Base-by-base conservation (phyloP, 148 eudicot species). In the Polygonum maritimum region DNA sequence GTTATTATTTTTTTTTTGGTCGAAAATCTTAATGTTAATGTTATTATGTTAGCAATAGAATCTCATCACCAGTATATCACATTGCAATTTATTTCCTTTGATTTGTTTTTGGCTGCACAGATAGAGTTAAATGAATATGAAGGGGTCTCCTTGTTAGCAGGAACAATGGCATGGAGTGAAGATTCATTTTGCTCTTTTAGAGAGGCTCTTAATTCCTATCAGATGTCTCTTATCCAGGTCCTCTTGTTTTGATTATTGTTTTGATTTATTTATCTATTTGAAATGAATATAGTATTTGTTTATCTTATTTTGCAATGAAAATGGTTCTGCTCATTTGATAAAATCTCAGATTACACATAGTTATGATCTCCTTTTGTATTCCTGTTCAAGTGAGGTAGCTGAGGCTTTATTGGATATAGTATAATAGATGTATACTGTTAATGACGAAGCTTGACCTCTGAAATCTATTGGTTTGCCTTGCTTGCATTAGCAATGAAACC, bases 91-190 rank as follows among this genome's bases (percentile, higher is more conserved):
- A 67, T 67, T 63, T 67, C 21, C 71, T n/a, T 9, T 67, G 19
- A 16, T 36, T 35, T 67, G 21, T 51, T 75, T 84, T 19, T 73
- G 76, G 65, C 78, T 81, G 75, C 54, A 78, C 87, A 96, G 99
- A 86, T 96, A 83, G 99, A 96, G 81, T 80, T 96, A 85, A 86
- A 84, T 74, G 98, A 96, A 80, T 79, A 77, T 79, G 90, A 89
- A 79, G 96, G 88, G 40, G 81, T 80, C 69, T 85, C 89, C 70
- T 80, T 79, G 73, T 85, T 96, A 80, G 76, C 84, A 2, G 94
- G 89, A 75, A 96, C 97, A 69, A 80, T 96, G 79, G 98, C 86
- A 49, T 96, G 99, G 99, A 80, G 83, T 80, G 87, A 89, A 67
- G 78, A 86, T 80, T 77, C 79, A 31, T 78, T 78, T 69, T 78